Base-by-base conservation (phyloP, 345 rosid genomes). In the Camelina sativa region DNA sequence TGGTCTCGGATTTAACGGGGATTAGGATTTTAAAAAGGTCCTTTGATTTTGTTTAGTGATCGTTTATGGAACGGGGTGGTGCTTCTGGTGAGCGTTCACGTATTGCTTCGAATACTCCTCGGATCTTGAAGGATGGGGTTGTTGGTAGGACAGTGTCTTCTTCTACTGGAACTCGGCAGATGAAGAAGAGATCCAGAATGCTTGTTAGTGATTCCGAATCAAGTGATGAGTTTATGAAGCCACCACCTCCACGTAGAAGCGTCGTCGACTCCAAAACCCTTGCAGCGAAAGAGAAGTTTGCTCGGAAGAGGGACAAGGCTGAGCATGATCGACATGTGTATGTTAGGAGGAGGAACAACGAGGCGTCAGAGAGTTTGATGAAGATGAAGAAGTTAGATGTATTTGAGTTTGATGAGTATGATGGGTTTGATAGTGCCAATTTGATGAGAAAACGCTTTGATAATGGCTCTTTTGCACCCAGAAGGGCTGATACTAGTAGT, bases 321-420 rank as follows among this genome's bases (percentile, higher is more conserved):
- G 85, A 76, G 64, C 64, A 43, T 55, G 80, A 76, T 66, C 86
- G 79, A 46, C 80, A 76, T 71, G 88, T 66, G 71, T 58, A 74
- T 58, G 68, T 71, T 44, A 79, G 76, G 62, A 81, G 87, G 79
- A 82, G 87, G 79, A 82, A 73, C 67, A 84, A 77, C 15, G 83
- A 75, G 62, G 48, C 35, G 4, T 72, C 81, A 32, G 84, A 81
- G 1, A 74, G 72, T 80, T 88, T 69, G 22, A 71, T 76, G 78
- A 88, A 86, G 87, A 85, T 84, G 85, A 84, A 77, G 53, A 86
- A 76, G 80, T 81, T 95, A 65, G 97, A 85, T 74, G 91, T 92
- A 61, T 90, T 83, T 77, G 97, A 89, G 41, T 90, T 89, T 79
- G 89, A 92, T 67, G 94, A 89, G 73, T 90, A 92, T 73, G 92